Percentiles rank a stretch among this genome's conserved stretches.
Evolutionary conservation across 2,329 filamentous ascomycete genomes (phyloP).

Genomic region (Stachybotrys chlorohalonatus): DNA sequence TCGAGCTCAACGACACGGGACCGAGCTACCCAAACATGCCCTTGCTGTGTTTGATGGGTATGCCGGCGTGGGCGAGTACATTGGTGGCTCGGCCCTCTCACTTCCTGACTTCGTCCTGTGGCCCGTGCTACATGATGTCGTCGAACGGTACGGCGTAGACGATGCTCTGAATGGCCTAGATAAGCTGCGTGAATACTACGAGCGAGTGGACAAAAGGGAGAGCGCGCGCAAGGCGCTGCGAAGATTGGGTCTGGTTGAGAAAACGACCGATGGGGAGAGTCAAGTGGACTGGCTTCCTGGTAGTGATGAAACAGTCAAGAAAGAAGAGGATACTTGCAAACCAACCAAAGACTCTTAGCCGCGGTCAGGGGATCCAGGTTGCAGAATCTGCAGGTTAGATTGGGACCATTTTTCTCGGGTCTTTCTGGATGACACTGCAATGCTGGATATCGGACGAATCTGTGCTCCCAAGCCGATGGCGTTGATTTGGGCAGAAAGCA

Average conservation of each 20-base stretch:
- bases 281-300: not conserved
- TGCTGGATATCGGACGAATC: too few species aligned
- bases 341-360: too few species aligned
- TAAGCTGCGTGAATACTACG: constrained; percentile 28
- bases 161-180: constrained; percentile 19
- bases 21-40: constrained; percentile 18
- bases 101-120: constrained; percentile 49
- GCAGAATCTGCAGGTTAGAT: not conserved
- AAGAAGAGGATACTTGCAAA: not conserved
- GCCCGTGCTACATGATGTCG: constrained; percentile 42
- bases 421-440: too few species aligned
- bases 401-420: not conserved
- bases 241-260: not conserved
- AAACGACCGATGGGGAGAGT: not conserved
- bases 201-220: constrained; percentile 13
- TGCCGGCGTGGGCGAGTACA: constrained; percentile 26
- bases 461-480: too few species aligned
- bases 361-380: not conserved
- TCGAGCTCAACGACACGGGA: constrained; percentile 1
- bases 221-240: constrained; percentile 13
- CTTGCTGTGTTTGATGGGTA: constrained; percentile 32
- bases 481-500: too few species aligned
- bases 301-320: not conserved
- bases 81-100: constrained; percentile 31
- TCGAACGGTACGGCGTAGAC: constrained; percentile 18